Conservation (phyloP, 2,329 filamentous ascomycete species). For the Aspergillus sp. region DNA sequence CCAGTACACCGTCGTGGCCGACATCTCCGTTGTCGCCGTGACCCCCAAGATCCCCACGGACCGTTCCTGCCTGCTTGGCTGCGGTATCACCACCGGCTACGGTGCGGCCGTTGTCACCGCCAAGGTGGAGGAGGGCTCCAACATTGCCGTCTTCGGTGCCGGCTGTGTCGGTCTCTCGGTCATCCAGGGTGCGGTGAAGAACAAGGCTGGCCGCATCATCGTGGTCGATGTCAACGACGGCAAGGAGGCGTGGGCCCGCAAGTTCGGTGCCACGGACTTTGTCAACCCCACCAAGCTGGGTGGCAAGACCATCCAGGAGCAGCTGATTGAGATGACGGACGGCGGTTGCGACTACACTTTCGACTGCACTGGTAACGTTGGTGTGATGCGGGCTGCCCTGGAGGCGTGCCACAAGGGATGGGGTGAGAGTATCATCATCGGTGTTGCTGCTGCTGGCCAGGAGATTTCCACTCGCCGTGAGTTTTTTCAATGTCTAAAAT, state of each 20-base stretch:
- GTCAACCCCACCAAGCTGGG: slow-evolving; percentile 85
- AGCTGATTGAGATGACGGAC: slow-evolving; percentile 95
- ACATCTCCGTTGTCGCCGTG: slow-evolving; percentile 96
- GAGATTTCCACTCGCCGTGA: slow-evolving; percentile 91
- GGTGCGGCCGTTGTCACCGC: slow-evolving; percentile 93
- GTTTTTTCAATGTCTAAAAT: slow-evolving; percentile 42
- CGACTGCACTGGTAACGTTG: slow-evolving; percentile 96
- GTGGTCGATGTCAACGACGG: slow-evolving; percentile 78
- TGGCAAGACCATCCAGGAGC: slow-evolving; percentile 78
- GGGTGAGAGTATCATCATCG: slow-evolving; percentile 97
- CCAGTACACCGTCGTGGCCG: slow-evolving; percentile 97
- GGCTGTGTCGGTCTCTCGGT: slow-evolving; percentile 95
- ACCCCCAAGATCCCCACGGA: slow-evolving; percentile 91
- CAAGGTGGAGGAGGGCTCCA: slow-evolving; percentile 85
- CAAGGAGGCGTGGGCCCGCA: slow-evolving; percentile 89
- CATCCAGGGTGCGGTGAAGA: slow-evolving; percentile 87
- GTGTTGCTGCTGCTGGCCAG: slow-evolving; percentile 92
- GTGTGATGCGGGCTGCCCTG: slow-evolving; percentile 91
- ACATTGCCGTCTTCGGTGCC: slow-evolving; percentile 88
- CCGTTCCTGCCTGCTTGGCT: slow-evolving; percentile 91
- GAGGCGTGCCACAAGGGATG: slow-evolving; percentile 99
- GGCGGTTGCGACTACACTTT: slow-evolving; percentile 99
- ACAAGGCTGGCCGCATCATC: slow-evolving; percentile 67
- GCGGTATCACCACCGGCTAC: slow-evolving; percentile 98
- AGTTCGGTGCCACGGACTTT: slow-evolving; percentile 96